phyloP scores from a whole-genome alignment of 208 protist species.

The Trypanosoma conorhini region DNA sequence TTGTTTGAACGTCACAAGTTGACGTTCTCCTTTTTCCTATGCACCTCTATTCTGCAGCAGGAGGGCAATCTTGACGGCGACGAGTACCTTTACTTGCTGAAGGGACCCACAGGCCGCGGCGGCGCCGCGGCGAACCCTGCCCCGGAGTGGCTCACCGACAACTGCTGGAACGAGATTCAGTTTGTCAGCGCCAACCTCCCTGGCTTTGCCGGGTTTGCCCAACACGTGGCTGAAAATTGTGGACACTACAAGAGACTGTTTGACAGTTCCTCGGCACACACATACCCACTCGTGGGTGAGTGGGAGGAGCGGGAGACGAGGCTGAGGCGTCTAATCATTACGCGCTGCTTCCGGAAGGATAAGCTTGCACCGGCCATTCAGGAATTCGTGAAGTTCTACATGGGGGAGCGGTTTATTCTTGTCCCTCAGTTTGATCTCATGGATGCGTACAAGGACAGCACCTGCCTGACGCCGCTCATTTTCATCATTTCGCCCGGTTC shows the following conservation, averaged over 20 bases:
- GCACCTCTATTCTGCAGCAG: conserved; percentile 85
- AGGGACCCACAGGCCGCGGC: conserved; percentile 73
- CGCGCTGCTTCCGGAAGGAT: conserved; percentile 96
- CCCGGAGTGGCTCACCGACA: conserved; percentile 93
- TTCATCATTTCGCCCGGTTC: conserved; percentile 97
- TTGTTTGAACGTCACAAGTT: conserved; percentile 99
- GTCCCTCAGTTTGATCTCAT: conserved; percentile 96
- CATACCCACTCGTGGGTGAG: conserved; percentile 73
- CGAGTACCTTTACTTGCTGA: conserved; percentile 94
- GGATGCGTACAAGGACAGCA: conserved; percentile 94
- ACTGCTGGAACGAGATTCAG: conserved; percentile 93
- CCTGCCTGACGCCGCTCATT: conserved; percentile 94
- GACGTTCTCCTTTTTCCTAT: conserved; percentile 98
- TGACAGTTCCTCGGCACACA: conserved; percentile 87
- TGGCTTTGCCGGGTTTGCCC: conserved; percentile 78
- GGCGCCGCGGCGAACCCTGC: conserved; percentile 82
- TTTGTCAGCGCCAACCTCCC: conserved; percentile 81
- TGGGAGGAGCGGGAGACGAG: conserved; percentile 81
- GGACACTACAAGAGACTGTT: conserved; percentile 92
- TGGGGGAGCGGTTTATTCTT: conserved; percentile 95
- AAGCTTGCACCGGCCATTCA: conserved; percentile 95
- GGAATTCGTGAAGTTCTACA: conserved; percentile 90
- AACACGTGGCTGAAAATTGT: conserved; percentile 82
- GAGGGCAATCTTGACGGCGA: conserved; percentile 71
- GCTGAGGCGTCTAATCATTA: conserved; percentile 94